Base-by-base conservation (phyloP, 2,329 filamentous ascomycete species). In the Diplodia scrobiculata region DNA sequence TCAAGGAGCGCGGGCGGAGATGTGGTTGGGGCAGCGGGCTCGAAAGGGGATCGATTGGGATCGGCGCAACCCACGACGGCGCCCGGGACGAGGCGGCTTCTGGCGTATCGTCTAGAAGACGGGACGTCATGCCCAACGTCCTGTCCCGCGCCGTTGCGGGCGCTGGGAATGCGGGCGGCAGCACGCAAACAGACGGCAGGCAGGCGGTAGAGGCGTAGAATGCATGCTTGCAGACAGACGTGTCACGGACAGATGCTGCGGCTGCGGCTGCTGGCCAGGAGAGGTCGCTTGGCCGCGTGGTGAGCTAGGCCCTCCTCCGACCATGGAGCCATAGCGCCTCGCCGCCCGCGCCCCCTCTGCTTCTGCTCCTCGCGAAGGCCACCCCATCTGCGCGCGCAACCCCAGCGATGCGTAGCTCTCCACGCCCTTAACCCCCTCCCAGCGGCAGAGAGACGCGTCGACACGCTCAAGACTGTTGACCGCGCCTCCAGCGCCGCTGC, bases 391-490 rank as follows among this genome's bases (percentile, higher is more conserved):
- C 50, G 63, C 63, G 63, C 63, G 63, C 63, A 55, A 54, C 63
- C 63, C 51, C 63, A 41, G 63, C 63, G 52, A 65, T 65, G 63
- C 63, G 63, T 41, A 48, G 51, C 51, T 65, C 63, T 27, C 41
- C 41, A 36, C 53, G 51, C 52, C 63, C 52, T 65, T 55, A 65
- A 50, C 38, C 63, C 41, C 63, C 48, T 55, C 63, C 34, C 52
- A 55, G 63, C 63, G 63, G 51, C 38, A 65, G 63, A 47, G 62
- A 65, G 63, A 65, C 63, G 58, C 58, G 58, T 50, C 58, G 41
- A 65, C 63, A 45, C 52, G 52, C 51, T 51, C 63, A 32, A 50
- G 36, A n/a, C 25, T 52, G 58, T 62, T 62, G 58, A 62, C 41
- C 58, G 58, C 58, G 58, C 58, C 58, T 62, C 45, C n/a, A 50